Base-by-base conservation (phyloP, 2,329 filamentous ascomycete species). In the Ceratocystis diversiconidia region DNA sequence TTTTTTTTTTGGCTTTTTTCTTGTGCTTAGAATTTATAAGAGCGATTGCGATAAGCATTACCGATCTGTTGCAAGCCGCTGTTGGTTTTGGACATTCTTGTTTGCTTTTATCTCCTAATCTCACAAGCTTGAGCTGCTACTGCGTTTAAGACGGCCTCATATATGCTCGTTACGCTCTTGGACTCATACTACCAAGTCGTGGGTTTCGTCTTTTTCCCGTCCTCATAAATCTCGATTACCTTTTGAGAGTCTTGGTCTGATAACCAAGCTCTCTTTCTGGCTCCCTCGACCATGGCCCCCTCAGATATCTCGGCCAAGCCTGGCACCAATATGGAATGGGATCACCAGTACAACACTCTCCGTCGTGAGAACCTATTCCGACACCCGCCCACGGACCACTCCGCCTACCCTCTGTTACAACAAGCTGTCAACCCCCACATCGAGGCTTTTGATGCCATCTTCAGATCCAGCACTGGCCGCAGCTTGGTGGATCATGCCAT, bases 391-490 rank as follows among this genome's bases (percentile, higher is more conserved):
- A 87, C 84, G 72, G 92, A 97, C 73, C 87, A 85, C 70, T 88
- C 88, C 8, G 90, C 92, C 67, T 97, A 95, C 73, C 94, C 94
- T 15, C 83, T 88, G 25, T 84, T 99, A 61, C 87, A 92, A 71
- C 83, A 83, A 68, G 89, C 92, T n/a, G 86, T 97, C 67, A 82
- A 89, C 70, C 94, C 94, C 62, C 94, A 99, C 75, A 88, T 97
- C 71, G 87, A 96, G 72, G 94, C 94, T 5, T 99, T 96, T 83
- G 96, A 99, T 79, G 86, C 86, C 63, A 81, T 97, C 61, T 95
- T 96, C 73, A 65, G 36, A 62, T 59, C 63, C n/a, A 67, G 43
- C 28, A 52, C 48, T 8, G 63, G 66, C 60, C 32, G 41, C 22
- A 66, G 64, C 36, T 74, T 85, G 66, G 72, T 99, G 64, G 83